A percentile compares a stretch with the other conserved stretches of the same genome.
Conservation (phyloP, 1,284 basidiomycete genomes). For the Ganoderma lucidum region DNA sequence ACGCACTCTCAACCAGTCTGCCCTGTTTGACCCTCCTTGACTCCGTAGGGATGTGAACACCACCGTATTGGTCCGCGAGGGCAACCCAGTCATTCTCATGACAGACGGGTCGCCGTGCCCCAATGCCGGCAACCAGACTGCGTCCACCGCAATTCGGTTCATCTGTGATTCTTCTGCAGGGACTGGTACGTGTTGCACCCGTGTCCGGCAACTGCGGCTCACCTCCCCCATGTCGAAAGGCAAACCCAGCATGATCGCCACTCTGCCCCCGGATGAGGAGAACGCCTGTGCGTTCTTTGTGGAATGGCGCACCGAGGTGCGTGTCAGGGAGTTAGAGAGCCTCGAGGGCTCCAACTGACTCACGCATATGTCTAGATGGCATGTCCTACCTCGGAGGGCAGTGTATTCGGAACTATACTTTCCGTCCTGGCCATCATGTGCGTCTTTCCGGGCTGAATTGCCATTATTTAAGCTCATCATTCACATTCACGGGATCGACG, state of each 20-base stretch:
- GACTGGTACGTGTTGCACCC: slow-evolving; percentile 47
- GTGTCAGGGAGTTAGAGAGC: slow-evolving; percentile 19
- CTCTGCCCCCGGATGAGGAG: slow-evolving; percentile 69
- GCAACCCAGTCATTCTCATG: slow-evolving; percentile 56
- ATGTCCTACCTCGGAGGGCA: slow-evolving; percentile 65
- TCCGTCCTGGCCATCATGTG: slow-evolving; percentile 62
- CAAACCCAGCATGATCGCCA: slow-evolving; percentile 63
- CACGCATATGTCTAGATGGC: slow-evolving; percentile 55
- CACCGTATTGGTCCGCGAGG: slow-evolving; percentile 59
- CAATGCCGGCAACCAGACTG: slow-evolving; percentile 54
- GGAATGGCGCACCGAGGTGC: slow-evolving; percentile 77
- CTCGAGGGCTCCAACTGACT: slow-evolving; percentile 17
- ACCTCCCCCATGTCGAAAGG: slow-evolving; percentile 39
- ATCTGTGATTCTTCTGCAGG: slow-evolving; percentile 66
- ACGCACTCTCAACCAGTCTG: not conserved
- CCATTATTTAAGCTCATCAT: slow-evolving; percentile 24
- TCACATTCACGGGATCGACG: slow-evolving; percentile 17
- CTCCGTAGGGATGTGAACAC: slow-evolving; percentile 63
- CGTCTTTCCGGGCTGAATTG: slow-evolving; percentile 33
- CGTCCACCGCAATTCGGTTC: slow-evolving; percentile 71
- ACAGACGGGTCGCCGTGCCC: slow-evolving; percentile 68
- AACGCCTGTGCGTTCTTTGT: slow-evolving; percentile 71
- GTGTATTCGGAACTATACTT: slow-evolving; percentile 59
- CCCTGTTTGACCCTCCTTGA: slow-evolving; percentile 10
- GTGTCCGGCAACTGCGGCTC: slow-evolving; percentile 8